Evolutionary conservation across 805 yeast species (phyloP).

Genomic region (Schwanniomyces yamadae): DNA sequence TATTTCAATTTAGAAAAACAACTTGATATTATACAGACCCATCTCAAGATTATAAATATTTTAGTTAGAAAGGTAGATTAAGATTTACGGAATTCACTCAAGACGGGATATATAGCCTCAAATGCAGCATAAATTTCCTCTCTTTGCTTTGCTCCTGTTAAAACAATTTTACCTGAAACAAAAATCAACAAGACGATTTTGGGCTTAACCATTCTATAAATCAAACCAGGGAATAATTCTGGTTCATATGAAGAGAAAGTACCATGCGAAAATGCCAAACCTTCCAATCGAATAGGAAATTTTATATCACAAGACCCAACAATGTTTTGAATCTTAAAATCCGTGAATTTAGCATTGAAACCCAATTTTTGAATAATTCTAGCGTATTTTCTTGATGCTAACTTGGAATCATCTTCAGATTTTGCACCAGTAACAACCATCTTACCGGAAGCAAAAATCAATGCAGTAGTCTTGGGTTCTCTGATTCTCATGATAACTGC

Average conservation of each 20-base stretch:
- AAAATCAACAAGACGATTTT: conserved; percentile 93
- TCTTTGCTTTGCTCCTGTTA: conserved; percentile 98
- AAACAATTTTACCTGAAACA: conserved; percentile 95
- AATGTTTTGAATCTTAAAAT: conserved; percentile 95
- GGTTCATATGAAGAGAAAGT: conserved; percentile 99
- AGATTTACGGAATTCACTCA: conserved; percentile 93
- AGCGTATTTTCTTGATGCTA: conserved; percentile 96
- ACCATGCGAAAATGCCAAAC: conserved; percentile 96
- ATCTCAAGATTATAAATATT: conserved; percentile 3
- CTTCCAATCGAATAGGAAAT: conserved; percentile 95
- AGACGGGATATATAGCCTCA: conserved; percentile 96
- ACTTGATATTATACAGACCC: no score
- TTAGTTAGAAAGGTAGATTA: conserved; percentile 19
- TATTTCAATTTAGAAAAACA: no score
- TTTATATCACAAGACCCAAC: conserved; percentile 99
- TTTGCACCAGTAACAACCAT: conserved; percentile 99
- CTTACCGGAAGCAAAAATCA: conserved; percentile 97
- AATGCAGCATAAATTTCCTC: conserved; percentile 98
- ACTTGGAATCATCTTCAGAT: conserved; percentile 96
- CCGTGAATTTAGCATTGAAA: conserved; percentile 95
- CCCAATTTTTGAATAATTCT: conserved; percentile 97
- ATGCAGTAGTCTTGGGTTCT: conserved; percentile 97
- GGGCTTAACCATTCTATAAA: conserved; percentile 99
- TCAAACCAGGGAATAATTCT: conserved; percentile 95
- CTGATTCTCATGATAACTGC: conserved; percentile 99